Conservation (phyloP, 129 eudicot species). For the Lactuca saligna region DNA sequence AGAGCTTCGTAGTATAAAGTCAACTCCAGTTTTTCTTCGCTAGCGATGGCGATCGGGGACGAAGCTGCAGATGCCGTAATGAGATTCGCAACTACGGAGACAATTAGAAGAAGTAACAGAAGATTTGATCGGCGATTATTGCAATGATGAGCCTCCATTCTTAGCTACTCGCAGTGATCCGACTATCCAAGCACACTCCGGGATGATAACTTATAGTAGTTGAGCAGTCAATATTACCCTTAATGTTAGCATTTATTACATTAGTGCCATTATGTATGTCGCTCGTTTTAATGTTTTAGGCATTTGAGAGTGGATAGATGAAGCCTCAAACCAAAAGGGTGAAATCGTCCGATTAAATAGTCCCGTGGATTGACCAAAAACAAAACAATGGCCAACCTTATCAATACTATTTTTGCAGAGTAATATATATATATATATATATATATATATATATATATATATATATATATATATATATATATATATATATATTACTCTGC, state of each 20-base stretch:
- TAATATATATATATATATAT: no score
- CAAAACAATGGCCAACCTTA: not conserved
- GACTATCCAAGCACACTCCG: not conserved
- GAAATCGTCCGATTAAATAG: constrained; percentile 1
- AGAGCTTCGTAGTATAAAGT: constrained; percentile 64
- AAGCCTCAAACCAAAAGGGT: not conserved
- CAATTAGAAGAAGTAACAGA: not conserved
- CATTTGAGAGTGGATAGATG: not conserved
- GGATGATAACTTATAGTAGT: constrained; percentile 3
- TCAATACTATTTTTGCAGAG: not conserved
- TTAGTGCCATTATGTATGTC: constrained; percentile 15
- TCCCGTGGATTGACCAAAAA: not conserved
- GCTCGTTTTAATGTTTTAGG: constrained; percentile 1
- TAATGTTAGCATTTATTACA: not conserved
- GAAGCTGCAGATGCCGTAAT: constrained; percentile 1
- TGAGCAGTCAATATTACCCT: not conserved
- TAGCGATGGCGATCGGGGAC: constrained; percentile 14
- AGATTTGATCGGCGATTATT: constrained; percentile 21
- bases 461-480: no score
- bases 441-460: no score
- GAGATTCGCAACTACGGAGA: constrained; percentile 15
- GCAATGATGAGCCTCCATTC: constrained; percentile 20
- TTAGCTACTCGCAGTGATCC: not conserved
- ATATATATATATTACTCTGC: no score
- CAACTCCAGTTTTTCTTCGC: constrained; percentile 45